These are phyloP conservation scores for Quercus engelmannii DNA, from an alignment of 306 rosid genomes.

Conservation along the genomic window DNA sequence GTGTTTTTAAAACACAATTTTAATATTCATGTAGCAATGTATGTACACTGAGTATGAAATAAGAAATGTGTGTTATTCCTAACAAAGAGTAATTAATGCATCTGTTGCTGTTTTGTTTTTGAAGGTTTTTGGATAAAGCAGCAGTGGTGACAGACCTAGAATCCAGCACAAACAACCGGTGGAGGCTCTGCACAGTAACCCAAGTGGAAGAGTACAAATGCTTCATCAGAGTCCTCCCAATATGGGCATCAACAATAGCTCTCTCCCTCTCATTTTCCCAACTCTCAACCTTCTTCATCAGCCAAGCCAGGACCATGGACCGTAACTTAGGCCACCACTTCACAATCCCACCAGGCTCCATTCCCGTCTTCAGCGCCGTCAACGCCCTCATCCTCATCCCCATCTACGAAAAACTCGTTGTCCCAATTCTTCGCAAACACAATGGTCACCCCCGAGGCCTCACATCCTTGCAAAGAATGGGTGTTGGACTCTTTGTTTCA, in stretches of 20 bases:
- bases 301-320: slow-evolving; percentile 46
- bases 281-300: slow-evolving; percentile 54
- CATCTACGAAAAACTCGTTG: slow-evolving; percentile 44
- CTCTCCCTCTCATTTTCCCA: slow-evolving; percentile 51
- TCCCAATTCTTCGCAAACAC: slow-evolving; percentile 39
- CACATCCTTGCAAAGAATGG: slow-evolving; percentile 59
- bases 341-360: slow-evolving; percentile 50
- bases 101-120: neutral
- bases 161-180: slow-evolving; percentile 19
- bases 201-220: slow-evolving; percentile 58
- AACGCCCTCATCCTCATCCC: slow-evolving; percentile 53
- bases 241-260: slow-evolving; percentile 52
- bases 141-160: slow-evolving; percentile 32
- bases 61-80: too few species aligned
- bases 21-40: too few species aligned
- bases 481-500: slow-evolving; percentile 49
- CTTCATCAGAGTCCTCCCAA: slow-evolving; percentile 43
- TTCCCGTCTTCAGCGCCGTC: slow-evolving; percentile 38
- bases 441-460: slow-evolving; percentile 63
- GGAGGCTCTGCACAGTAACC: slow-evolving; percentile 56
- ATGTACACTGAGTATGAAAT: too few species aligned
- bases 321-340: slow-evolving; percentile 34
- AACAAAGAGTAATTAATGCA: too few species aligned
- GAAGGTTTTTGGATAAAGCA: slow-evolving; percentile 56
- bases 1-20: too few species aligned